phyloP scores from a whole-genome alignment of 306 rosid species.

The Purshia tridentata region DNA sequence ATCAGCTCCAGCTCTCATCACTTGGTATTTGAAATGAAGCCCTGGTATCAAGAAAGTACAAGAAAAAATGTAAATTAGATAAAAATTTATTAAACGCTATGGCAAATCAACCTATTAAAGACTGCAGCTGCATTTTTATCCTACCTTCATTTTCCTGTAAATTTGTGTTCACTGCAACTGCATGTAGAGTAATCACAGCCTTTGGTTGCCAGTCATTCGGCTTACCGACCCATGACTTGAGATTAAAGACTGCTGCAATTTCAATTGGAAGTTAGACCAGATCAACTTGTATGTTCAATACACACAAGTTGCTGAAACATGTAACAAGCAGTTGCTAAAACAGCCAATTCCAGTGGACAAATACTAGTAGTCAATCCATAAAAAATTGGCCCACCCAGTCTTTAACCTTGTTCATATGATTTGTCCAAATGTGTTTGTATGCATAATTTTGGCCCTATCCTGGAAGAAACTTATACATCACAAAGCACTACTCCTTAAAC shows the following conservation, averaged over 20 bases:
- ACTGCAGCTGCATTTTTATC: neutral
- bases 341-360: too few relatives aligned
- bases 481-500: too few relatives aligned
- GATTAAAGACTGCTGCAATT: conserved; percentile 70
- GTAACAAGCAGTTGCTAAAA: neutral
- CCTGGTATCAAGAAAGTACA: conserved; percentile 44
- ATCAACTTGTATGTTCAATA: conserved; percentile 7
- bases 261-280: conserved; percentile 30
- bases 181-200: conserved; percentile 76
- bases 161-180: conserved; percentile 93
- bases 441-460: neutral
- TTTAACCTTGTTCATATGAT: conserved; percentile 2
- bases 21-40: conserved; percentile 81
- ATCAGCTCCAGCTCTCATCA: conserved; percentile 76
- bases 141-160: conserved; percentile 91
- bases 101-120: too few relatives aligned
- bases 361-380: too few relatives aligned
- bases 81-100: neutral
- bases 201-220: conserved; percentile 90
- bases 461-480: too few relatives aligned
- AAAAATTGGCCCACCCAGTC: neutral
- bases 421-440: neutral
- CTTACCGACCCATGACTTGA: conserved; percentile 77
- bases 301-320: neutral
- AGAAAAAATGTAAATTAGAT: neutral